These are phyloP conservation scores for Talinum fruticosum DNA, from an alignment of 148 eudicot genomes.

Conservation along the genomic window DNA sequence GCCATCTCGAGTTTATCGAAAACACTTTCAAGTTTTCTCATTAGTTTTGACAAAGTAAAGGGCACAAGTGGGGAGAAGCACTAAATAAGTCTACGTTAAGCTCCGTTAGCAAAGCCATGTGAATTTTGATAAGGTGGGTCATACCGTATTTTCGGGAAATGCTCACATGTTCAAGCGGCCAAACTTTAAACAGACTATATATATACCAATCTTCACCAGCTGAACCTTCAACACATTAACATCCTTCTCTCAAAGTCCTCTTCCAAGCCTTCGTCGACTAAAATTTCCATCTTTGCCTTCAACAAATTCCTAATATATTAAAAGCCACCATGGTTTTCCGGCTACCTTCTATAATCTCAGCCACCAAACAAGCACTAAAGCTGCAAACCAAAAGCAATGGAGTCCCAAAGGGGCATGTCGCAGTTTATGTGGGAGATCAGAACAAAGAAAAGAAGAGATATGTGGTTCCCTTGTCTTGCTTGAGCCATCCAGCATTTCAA, in stretches of 20 bases:
- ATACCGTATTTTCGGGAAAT: neutral
- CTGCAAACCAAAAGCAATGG: conserved; percentile 25
- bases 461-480: conserved; percentile 52
- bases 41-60: neutral
- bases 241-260: neutral
- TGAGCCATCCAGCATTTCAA: conserved; percentile 52
- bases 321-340: conserved; percentile 38
- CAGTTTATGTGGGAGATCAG: conserved; percentile 52
- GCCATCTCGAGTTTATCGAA: neutral
- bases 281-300: neutral
- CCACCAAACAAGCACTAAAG: conserved; percentile 32
- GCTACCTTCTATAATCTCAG: conserved; percentile 35
- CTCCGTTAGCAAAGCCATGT: neutral
- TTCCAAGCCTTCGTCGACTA: neutral
- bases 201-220: conserved; percentile 1
- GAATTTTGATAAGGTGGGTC: conserved; percentile 1
- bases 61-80: neutral
- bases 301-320: neutral
- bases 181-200: neutral
- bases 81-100: neutral
- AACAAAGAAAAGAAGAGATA: conserved; percentile 34
- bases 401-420: conserved; percentile 51
- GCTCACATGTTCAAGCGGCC: neutral
- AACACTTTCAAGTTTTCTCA: neutral
- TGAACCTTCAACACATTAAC: conserved; percentile 5